These are phyloP conservation scores for Lunularia cruciata DNA, from an alignment of 225 moss, liverwort and hornwort species.

Conservation along the genomic window DNA sequence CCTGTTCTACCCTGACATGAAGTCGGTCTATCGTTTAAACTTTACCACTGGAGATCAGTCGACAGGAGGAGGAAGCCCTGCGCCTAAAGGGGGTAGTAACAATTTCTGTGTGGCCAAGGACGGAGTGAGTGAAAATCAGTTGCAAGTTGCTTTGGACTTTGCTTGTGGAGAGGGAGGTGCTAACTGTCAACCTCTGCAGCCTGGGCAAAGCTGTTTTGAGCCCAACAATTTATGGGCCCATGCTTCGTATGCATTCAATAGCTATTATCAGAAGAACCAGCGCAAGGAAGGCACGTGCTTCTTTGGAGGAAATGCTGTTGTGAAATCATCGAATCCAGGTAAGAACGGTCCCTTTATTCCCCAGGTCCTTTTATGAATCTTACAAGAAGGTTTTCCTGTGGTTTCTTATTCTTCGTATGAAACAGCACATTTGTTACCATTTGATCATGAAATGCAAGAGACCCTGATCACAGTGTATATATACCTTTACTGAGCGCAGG, in stretches of 20 bases:
- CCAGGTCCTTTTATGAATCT: background rate
- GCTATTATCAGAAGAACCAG: conserved; percentile 61
- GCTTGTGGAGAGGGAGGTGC: conserved; percentile 44
- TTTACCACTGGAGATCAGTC: conserved; percentile 24
- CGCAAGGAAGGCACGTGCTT: conserved; percentile 52
- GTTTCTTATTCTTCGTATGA: too few species aligned
- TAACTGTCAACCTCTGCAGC: conserved; percentile 33
- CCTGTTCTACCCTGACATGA: conserved; percentile 54
- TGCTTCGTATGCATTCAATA: conserved; percentile 56
- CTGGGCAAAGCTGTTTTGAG: conserved; percentile 34
- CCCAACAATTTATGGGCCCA: conserved; percentile 41
- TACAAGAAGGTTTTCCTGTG: too few species aligned
- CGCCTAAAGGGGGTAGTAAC: background rate
- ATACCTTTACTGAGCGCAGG: background rate
- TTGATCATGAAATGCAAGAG: background rate
- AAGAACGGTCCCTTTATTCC: conserved; percentile 21
- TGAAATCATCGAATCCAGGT: conserved; percentile 68
- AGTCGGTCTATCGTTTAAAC: conserved; percentile 37
- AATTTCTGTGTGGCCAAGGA: conserved; percentile 34
- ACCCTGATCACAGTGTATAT: background rate
- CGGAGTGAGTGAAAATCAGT: conserved; percentile 5
- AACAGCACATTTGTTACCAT: too few species aligned
- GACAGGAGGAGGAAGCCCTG: background rate
- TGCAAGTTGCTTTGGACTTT: conserved; percentile 36
- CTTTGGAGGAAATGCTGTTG: conserved; percentile 55